Evolutionary conservation across 108 stramenopile species (phyloP), one percentile per base, ranked within the genome.

Genomic region (Pseudonitzschia pungens): DNA sequence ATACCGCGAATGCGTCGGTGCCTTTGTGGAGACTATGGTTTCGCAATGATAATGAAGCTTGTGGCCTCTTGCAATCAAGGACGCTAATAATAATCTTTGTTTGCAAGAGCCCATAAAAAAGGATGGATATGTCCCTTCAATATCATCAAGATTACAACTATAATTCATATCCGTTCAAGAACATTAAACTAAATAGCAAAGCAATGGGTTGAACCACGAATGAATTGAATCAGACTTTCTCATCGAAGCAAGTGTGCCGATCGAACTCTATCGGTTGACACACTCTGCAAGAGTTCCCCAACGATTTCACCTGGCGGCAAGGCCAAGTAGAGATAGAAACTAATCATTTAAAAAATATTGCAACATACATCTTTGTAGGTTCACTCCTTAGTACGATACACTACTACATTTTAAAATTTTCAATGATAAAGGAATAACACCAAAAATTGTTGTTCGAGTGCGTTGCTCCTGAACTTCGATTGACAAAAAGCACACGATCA

Each of bases 21-120:
- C 14, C 14, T 48, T 48, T 48, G 14, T 10, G 3, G 12, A 36
- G 18, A 20, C 22, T 32, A 20, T 15, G 1, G 33, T 4, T 32
- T 40, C 40, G 40, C 62, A 36, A 21, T 33, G 62, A 63, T 63
- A 41, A 29, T 63, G 62, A 63, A 63, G 62, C 21, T 4, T 50
- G 36, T 76, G 75, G 75, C 75, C 75, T 76, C 56, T 62, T 76
- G 75, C 59, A 76, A 59, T 58, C 75, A 76, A 36, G 60, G 32
- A 57, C 11, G 69, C 66, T 24, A 22, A 24, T 24, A 22, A 24
- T 55, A 24, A 55, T 68, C 48, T 69, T 56, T 76, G 75, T 70
- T 60, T 69, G 58, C 68, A 69, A 63, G 75, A 76, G 75, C 75
- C 75, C 75, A 70, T 75, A 26, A 55, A 1, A 55, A 55, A 26